Base-by-base conservation (phyloP, 192 early-diverging fungal species). In the Backusella parvicylindrica region DNA sequence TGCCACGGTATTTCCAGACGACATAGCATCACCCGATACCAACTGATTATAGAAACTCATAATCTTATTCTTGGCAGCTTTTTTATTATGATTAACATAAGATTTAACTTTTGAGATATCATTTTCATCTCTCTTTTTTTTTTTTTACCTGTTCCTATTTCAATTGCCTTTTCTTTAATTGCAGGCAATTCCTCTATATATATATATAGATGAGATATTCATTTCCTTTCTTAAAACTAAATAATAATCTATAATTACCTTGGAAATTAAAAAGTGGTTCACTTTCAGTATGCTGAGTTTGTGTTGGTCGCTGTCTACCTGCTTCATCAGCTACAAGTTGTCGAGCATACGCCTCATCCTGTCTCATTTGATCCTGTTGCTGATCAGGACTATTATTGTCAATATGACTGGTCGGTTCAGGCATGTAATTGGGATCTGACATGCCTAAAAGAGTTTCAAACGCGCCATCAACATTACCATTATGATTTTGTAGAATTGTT, bases 51-150 rank as follows among this genome's bases (percentile, higher is more conserved):
- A 88, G 75, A 84, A 85, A 63, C 81, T 84, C 47, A 79, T 75
- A 2, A 85, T 72, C 75, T 88, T 88, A 68, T 86, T 86, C 76
- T 88, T 88, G 70, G 87, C 84, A 40, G 85, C 86, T 88, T 68
- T 15, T 50, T 31, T 60, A 12, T 12, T 16, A 43, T 26, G 18
- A 9, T 64, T 65, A 31, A 2, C 0, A 15, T 28, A 28, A 47
- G 18, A 30, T 18, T 7, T 30, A 3, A 15, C 41, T 28, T 2
- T 40, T 16, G 11, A 23, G 40, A 4, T 36, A 7, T 38, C 37
- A 0, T 3, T 38, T 3, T 4, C 37, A n/a, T 38, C 37, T 38
- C 37, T 4, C 37, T 4, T 11, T 38, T 11, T 38, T 11, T 4
- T 4, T 4, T 11, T 23, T 76, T 84, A 88, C 86, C 84, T 38